phyloP scores from a whole-genome alignment of 169 alveolate species.

The Theileria sp. region DNA sequence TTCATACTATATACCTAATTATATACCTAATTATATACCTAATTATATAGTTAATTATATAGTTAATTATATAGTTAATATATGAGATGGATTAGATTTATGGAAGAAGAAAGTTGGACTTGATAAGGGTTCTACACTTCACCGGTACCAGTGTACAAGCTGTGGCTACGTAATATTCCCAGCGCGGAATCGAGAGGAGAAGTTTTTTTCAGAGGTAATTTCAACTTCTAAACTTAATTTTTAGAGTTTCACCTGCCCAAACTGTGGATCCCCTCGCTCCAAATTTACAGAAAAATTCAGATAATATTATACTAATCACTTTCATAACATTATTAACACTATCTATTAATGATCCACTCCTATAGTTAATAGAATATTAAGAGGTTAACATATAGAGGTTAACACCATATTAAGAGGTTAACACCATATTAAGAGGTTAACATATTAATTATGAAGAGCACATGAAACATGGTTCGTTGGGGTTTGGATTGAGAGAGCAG shows the following conservation, averaged over 20 bases:
- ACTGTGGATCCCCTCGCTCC: slow-evolving; percentile 61
- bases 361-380: background rate
- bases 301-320: background rate
- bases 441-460: slow-evolving; percentile 77
- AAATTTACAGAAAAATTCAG: slow-evolving; percentile 44
- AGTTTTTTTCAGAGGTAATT: slow-evolving; percentile 70
- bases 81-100: background rate
- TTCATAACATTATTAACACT: no score
- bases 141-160: slow-evolving; percentile 69
- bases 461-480: slow-evolving; percentile 75
- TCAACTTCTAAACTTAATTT: background rate
- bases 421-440: background rate
- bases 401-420: no score
- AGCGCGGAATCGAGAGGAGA: slow-evolving; percentile 73
- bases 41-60: background rate
- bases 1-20: no score
- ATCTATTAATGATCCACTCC: background rate
- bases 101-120: background rate
- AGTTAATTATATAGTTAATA: no score
- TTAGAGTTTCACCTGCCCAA: slow-evolving; percentile 69
- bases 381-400: no score
- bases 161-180: slow-evolving; percentile 77
- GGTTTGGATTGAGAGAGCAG: slow-evolving; percentile 56
- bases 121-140: slow-evolving; percentile 11
- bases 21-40: background rate